A percentile compares a stretch with the other conserved stretches of the same genome.
Conservation (phyloP, 768 basidiomycete species). For the Trametes cinnabarina region DNA sequence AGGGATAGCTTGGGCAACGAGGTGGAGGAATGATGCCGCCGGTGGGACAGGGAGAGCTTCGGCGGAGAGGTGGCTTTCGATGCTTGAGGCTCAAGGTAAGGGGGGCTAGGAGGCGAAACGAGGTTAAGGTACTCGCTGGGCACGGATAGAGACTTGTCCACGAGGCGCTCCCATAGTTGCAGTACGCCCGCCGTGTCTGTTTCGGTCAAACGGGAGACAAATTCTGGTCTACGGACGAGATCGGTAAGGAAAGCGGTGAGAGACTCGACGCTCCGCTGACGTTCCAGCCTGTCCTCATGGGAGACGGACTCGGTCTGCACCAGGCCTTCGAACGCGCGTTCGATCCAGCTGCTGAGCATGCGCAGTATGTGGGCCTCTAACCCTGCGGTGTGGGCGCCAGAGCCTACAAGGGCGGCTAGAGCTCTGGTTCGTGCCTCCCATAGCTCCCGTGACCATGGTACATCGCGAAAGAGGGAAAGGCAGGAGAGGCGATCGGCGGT, state of each 20-base stretch:
- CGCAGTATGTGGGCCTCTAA: conserved; percentile 58
- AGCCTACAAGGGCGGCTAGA: conserved; percentile 59
- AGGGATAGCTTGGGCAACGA: conserved; percentile 41
- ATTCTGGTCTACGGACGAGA: conserved; percentile 49
- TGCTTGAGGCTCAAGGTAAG: conserved; percentile 28
- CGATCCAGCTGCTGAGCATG: conserved; percentile 63
- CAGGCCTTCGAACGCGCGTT: conserved; percentile 56
- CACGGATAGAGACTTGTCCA: conserved; percentile 49
- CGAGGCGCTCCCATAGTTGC: conserved; percentile 56
- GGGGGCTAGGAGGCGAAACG: conserved; percentile 27
- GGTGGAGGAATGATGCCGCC: conserved; percentile 60
- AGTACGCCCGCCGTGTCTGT: conserved; percentile 55
- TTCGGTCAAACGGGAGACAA: conserved; percentile 59
- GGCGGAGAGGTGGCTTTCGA: conserved; percentile 31
- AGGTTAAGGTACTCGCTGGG: conserved; percentile 18
- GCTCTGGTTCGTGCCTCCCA: conserved; percentile 74
- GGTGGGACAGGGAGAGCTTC: conserved; percentile 40
- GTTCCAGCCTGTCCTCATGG: conserved; percentile 47
- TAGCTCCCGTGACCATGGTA: conserved; percentile 60
- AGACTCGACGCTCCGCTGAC: conserved; percentile 62
- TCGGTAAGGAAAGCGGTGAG: conserved; percentile 57
- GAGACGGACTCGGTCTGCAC: conserved; percentile 32
- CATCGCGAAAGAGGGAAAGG: conserved; percentile 59
- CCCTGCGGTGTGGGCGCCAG: conserved; percentile 59
- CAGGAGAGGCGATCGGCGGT: conserved; percentile 63